Base-by-base conservation (phyloP, 768 basidiomycete genomes). In the Mycena kentingensis region DNA sequence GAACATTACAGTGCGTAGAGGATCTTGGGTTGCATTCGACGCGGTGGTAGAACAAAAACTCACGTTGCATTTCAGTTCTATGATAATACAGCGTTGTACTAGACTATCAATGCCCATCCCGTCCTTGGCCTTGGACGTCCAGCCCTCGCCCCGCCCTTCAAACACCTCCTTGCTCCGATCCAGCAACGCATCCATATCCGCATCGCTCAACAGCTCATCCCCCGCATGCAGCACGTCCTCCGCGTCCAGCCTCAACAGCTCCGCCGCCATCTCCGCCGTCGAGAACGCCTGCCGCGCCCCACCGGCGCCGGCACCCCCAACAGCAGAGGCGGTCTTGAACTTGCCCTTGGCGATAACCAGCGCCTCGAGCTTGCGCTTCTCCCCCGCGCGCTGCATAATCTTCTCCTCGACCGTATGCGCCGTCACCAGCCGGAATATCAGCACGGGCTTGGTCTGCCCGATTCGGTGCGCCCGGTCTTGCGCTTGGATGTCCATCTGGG, bases 401-500 rank as follows among this genome's bases (percentile, higher is more conserved):
- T 86, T 88, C 34, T 87, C 88, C 74, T 99, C 96, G 60, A 99
- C 79, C 2, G 93, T 97, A 68, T 94, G 88, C 5, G 83, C 86
- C 19, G 85, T 88, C 31, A 96, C 83, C 3, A 98, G 77, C 32
- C 96, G 79, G 73, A 92, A 96, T 51, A 97, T 85, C 37, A 97
- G 76, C 46, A 97, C 93, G 1, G 93, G 93, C 58, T 77, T 85
- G 25, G 84, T 97, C 71, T 98, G 96, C 2, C 96, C 96, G 42
- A 99, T 98, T 11, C 97, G 84, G 69, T 99, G 96, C 0, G 94
- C 94, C 29, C 96, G 81, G 61, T 97, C 96, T 66, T 94, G 91
- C 0, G 96, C 96, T 71, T 99, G 96, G 2, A 90, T 76, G 59
- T 99, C 96, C 85, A 95, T 94, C 73, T 97, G 95, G 0, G 95